Base-by-base conservation (phyloP, 192 early-diverging fungal species). In the Entomortierella lignicola region DNA sequence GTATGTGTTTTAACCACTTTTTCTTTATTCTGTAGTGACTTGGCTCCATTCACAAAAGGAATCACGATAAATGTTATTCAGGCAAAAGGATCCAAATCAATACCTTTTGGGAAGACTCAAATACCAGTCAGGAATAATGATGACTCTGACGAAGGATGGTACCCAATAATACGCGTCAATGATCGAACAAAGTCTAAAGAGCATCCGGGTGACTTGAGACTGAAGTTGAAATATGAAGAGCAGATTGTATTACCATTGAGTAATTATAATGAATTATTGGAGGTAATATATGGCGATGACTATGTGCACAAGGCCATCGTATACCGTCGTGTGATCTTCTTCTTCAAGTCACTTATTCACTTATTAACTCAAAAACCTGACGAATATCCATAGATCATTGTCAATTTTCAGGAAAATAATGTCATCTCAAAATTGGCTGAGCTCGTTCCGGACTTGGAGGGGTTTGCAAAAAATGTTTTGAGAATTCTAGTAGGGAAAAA, bases 151-250 rank as follows among this genome's bases (percentile, higher is more conserved):
- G 72, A 77, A 21, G 66, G 74, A 4, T 77, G 74, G 74, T 77
- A 77, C 58, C 74, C 74, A 17, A 69, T 77, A 30, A 17, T 77
- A 23, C 59, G 55, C n/a, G 37, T 52, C 37, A 69, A 77, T 34
- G 55, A 59, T 34, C 66, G 74, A 20, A 69, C 74, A 7, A 60
- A 52, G 30, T 60, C 61, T n/a, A 55, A 58, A 0, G 81, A 72
- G 31, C 66, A 68, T 29, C 29, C 70, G 11, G 84, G 84, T 25
- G 81, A 84, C 27, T 23, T 86, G 25, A 54, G 81, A 23, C 44
- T 86, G 15, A 81, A 79, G 55, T 37, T 81, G 12, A 60, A 71
- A 23, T 80, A 77, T 29, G 80, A 86, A 4, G 85, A 86, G 48
- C 74, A 80, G 37, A 47, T 77, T 3, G 83, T 86, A 25, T 23